These are phyloP conservation scores for Boletus nobilissimus DNA, from an alignment of 1,284 basidiomycete genomes.

Conservation along the genomic window DNA sequence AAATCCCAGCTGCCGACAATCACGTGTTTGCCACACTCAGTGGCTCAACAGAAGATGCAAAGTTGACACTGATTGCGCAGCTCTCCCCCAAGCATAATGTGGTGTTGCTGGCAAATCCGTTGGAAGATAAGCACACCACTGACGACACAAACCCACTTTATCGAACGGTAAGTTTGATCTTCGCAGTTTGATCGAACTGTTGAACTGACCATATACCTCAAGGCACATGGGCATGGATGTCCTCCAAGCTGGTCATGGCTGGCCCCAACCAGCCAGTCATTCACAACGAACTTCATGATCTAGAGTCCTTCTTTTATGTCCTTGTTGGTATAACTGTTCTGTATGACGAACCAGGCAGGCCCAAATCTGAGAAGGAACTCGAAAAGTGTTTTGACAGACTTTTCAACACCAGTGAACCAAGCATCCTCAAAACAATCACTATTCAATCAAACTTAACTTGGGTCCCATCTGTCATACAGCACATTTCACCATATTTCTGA, in stretches of 20 bases:
- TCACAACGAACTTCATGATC: not conserved
- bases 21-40: not conserved
- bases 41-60: no score
- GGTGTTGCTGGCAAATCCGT: not conserved
- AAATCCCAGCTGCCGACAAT: not conserved
- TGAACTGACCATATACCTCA: not conserved
- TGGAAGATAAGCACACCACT: not conserved
- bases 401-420: no score
- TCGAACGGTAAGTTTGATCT: not conserved
- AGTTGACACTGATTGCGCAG: not conserved
- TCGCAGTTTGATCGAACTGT: not conserved
- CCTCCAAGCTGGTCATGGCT: not conserved
- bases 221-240: slow-evolving; percentile 16
- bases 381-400: not conserved
- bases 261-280: not conserved
- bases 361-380: not conserved
- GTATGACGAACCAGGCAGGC: not conserved
- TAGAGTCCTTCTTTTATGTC: not conserved
- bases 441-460: no score
- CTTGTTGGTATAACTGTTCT: not conserved
- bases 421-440: no score
- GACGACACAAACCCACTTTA: not conserved
- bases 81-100: not conserved
- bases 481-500: no score
- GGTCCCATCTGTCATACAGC: no score